Conservation (phyloP, 2,329 filamentous ascomycete genomes). For the Fusarium avenaceum region DNA sequence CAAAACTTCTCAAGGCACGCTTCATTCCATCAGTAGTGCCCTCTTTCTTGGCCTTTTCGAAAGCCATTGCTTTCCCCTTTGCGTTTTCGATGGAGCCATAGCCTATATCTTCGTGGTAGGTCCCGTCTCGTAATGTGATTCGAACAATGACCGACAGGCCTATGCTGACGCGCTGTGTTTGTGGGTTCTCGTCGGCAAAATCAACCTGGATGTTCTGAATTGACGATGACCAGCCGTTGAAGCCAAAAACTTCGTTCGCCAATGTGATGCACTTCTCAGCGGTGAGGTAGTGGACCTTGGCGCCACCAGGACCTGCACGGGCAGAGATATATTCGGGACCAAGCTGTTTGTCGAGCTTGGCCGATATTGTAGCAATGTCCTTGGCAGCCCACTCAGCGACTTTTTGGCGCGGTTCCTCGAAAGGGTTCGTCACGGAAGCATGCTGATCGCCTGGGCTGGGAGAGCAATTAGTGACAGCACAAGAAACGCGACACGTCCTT, state of each 20-base stretch:
- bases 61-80: slow-evolving; percentile 93
- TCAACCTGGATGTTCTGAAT: slow-evolving; percentile 96
- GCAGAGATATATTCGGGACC: slow-evolving; percentile 96
- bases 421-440: slow-evolving; percentile 77
- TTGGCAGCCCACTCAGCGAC: slow-evolving; percentile 88
- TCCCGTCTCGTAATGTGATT: slow-evolving; percentile 90
- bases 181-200: slow-evolving; percentile 88
- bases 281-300: slow-evolving; percentile 93
- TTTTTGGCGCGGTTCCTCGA: slow-evolving; percentile 76
- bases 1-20: slow-evolving; percentile 89
- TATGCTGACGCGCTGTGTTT: slow-evolving; percentile 83
- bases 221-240: slow-evolving; percentile 98
- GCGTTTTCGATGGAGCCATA: slow-evolving; percentile 98
- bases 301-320: slow-evolving; percentile 83
- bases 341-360: slow-evolving; percentile 89
- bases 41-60: slow-evolving; percentile 99
- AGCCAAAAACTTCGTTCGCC: slow-evolving; percentile 95
- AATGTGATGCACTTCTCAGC: slow-evolving; percentile 97
- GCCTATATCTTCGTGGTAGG: slow-evolving; percentile 97
- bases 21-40: slow-evolving; percentile 96
- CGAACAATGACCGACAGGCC: slow-evolving; percentile 92
- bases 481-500: slow-evolving; percentile 24
- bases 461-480: slow-evolving; percentile 35
- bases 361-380: slow-evolving; percentile 89
- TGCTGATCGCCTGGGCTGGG: slow-evolving; percentile 77